Conservation (phyloP, 2,329 filamentous ascomycete genomes). For the Pseudogymnoascus sp. region DNA sequence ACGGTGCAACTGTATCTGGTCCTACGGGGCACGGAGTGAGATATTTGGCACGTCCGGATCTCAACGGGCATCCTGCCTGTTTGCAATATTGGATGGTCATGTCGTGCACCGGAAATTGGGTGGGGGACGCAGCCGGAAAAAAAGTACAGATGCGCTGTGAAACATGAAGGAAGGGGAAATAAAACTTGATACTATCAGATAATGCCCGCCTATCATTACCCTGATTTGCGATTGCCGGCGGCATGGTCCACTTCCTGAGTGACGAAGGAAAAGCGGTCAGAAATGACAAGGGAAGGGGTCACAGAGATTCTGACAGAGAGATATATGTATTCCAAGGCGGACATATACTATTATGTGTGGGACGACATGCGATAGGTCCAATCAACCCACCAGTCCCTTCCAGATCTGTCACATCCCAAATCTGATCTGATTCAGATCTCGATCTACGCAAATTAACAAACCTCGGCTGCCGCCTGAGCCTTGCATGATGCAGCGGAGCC, state of each 20-base stretch:
- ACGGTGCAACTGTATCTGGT: constrained; percentile 3
- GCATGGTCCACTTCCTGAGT: background rate
- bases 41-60: constrained; percentile 4
- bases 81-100: constrained; percentile 1
- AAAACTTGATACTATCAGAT: background rate
- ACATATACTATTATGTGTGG: background rate
- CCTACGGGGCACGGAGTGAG: background rate
- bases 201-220: background rate
- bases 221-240: background rate
- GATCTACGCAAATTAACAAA: constrained; percentile 3
- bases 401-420: constrained; percentile 6
- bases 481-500: constrained; percentile 5
- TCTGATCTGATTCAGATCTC: constrained; percentile 7
- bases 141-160: constrained; percentile 5
- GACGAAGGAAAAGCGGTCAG: constrained; percentile 2
- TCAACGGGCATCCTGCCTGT: constrained; percentile 1
- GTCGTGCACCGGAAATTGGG: constrained; percentile 7
- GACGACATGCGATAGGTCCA: background rate
- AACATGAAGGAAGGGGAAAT: background rate
- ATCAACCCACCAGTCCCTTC: background rate
- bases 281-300: constrained; percentile 1
- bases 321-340: background rate
- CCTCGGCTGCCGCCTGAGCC: background rate
- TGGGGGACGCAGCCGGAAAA: background rate
- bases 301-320: background rate